These are phyloP conservation scores for Oryza glaberrima DNA, from an alignment of 176 grass and related monocot genomes.

Conservation along the genomic window DNA sequence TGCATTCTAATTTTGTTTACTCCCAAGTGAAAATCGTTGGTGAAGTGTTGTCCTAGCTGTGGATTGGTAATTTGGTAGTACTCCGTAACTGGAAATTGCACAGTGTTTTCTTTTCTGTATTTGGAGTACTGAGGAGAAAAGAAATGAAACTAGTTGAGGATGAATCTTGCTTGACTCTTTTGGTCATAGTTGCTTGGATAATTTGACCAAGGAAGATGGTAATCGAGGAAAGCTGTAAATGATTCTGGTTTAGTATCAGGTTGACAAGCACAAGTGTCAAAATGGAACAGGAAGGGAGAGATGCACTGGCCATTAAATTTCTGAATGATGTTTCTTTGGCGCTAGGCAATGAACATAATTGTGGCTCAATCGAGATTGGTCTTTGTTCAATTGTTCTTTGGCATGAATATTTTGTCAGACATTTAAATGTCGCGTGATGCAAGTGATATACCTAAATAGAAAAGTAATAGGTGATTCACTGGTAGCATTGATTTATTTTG, in stretches of 20 bases:
- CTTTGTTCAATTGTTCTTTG: conserved; percentile 11
- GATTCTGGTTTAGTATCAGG: background rate
- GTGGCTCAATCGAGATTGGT: background rate
- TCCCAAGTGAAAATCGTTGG: background rate
- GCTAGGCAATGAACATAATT: background rate
- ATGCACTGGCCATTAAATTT: background rate
- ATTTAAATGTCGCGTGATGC: background rate
- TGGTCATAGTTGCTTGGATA: background rate
- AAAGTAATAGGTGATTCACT: background rate
- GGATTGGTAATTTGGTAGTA: background rate
- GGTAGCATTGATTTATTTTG: background rate
- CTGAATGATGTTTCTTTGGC: background rate
- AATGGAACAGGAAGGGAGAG: background rate
- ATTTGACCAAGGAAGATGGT: background rate
- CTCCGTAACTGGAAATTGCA: background rate
- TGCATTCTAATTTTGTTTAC: background rate
- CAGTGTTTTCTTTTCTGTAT: background rate
- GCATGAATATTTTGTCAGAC: background rate
- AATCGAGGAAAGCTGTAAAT: background rate
- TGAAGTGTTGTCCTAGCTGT: background rate
- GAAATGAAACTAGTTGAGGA: background rate
- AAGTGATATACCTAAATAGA: background rate
- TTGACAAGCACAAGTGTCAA: background rate
- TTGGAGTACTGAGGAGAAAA: background rate
- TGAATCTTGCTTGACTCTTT: background rate